Evolutionary conservation across 352 stramenopile species (phyloP), one percentile per base, ranked within the genome.

Genomic region (Phytophthora ohioensis): DNA sequence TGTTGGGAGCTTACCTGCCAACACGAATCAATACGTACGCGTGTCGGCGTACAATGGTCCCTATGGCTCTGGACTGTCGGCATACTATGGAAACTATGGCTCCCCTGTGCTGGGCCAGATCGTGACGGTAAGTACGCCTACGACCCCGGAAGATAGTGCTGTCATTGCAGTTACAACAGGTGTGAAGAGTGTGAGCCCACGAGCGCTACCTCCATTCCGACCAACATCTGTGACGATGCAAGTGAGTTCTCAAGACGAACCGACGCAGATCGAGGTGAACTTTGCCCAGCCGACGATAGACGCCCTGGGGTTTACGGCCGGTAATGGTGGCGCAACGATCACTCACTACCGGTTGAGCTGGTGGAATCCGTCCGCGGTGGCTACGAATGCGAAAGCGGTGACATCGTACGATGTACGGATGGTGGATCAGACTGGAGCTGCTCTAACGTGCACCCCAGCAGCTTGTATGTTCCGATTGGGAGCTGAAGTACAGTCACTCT

Each of bases 401-500:
- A 54, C 71, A 35, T 81, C 67, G 0, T 92, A 90, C 57, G 79
- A 92, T 34, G 72, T 91, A 17, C 78, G 81, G 1, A 90, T 90
- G 67, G 64, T 84, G 8, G 76, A 76, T 13, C 53, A 36, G 1
- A 64, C 67, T 3, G 76, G 72, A 48, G 55, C 45, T 34, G 45
- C 59, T 0, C 10, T 69, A 3, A 75, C 69, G 1, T 96, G 88
- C 32, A 75, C 52, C 0, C 56, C 56, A 1, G 54, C 62, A 0
- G 54, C 73, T 7, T 99, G 97, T 68, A 71, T 85, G 54, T 94
- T 98, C 61, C 90, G 94, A 15, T 68, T 99, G 17, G 97, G 97
- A n/a, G 82, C 90, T 5, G 88, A 98, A 67, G 88, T 99, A 10
- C 95, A 98, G 74, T 93, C 81, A 5, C 67, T 99, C 47, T 89